Conservation (phyloP, 75 land plant genomes). For the Sequoiadendron giganteum region DNA sequence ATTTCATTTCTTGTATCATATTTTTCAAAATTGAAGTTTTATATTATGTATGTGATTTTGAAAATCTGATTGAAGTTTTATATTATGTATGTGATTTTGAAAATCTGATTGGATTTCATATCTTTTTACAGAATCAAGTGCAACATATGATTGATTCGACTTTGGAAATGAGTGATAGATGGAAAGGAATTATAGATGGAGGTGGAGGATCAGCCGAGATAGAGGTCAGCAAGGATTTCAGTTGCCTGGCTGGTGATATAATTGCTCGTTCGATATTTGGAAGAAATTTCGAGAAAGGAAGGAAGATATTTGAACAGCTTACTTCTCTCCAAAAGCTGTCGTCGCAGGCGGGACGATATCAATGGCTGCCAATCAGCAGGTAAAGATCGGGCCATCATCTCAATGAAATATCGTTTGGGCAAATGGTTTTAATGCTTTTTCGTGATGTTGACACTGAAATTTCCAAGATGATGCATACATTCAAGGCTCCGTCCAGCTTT, state of each 20-base stretch:
- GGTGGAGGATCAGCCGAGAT: conserved; percentile 5
- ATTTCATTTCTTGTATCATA: background rate
- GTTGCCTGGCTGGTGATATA: conserved; percentile 15
- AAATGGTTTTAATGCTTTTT: background rate
- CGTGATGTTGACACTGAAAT: background rate
- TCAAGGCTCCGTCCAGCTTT: background rate
- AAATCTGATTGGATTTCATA: background rate
- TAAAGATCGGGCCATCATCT: background rate
- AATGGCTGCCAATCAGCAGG: conserved; percentile 9
- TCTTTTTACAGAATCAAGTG: conserved; percentile 2
- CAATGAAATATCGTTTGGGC: background rate
- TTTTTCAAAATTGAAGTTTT: too few relatives aligned
- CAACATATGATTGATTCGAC: conserved; percentile 19
- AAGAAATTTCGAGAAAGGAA: conserved; percentile 16
- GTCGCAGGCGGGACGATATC: conserved; percentile 8
- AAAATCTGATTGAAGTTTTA: too few relatives aligned
- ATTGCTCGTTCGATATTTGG: conserved; percentile 27
- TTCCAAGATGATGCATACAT: background rate
- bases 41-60: too few relatives aligned
- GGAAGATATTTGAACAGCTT: conserved; percentile 13
- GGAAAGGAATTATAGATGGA: background rate
- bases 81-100: too few relatives aligned
- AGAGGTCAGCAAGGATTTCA: conserved; percentile 13
- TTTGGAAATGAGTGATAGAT: conserved; percentile 12
- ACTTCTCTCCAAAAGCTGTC: conserved; percentile 20